Evolutionary conservation across 768 basidiomycete genomes (phyloP).

Genomic region (Lentinus brumalis): DNA sequence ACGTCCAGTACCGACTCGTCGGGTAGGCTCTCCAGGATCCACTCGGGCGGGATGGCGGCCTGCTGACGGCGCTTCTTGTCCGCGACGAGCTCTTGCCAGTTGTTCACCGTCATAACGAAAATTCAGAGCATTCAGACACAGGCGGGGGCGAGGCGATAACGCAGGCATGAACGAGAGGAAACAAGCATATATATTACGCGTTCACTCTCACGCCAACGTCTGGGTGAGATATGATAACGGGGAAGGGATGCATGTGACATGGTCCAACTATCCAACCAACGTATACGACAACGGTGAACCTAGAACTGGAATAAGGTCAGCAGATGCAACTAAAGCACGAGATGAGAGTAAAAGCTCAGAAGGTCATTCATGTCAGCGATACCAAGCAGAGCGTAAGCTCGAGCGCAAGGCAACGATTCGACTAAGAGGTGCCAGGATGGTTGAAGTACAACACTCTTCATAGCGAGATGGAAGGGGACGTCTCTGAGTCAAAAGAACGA

Average conservation of each 20-base stretch:
- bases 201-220: background rate
- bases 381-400: constrained; percentile 39
- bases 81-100: constrained; percentile 55
- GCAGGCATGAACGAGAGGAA: background rate
- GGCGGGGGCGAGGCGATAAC: background rate
- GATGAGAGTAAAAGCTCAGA: constrained; percentile 40
- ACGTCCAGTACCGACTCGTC: constrained; percentile 48
- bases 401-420: constrained; percentile 55
- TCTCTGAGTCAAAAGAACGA: constrained; percentile 9
- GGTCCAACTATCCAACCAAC: background rate
- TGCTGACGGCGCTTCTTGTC: constrained; percentile 57
- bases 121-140: background rate
- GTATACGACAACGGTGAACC: background rate
- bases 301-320: background rate
- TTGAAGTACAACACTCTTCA: constrained; percentile 85
- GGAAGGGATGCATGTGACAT: background rate
- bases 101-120: background rate
- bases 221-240: background rate
- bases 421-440: constrained; percentile 91
- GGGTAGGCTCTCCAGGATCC: constrained; percentile 52
- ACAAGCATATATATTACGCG: background rate
- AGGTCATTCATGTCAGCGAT: constrained; percentile 80
- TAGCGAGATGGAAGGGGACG: constrained; percentile 33
- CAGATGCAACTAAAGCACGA: background rate
- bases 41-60: constrained; percentile 60